Evolutionary conservation across 768 basidiomycete species (phyloP), one percentile per base, ranked within the genome.

Genomic region (Lanmaoa pseudosensibilis): DNA sequence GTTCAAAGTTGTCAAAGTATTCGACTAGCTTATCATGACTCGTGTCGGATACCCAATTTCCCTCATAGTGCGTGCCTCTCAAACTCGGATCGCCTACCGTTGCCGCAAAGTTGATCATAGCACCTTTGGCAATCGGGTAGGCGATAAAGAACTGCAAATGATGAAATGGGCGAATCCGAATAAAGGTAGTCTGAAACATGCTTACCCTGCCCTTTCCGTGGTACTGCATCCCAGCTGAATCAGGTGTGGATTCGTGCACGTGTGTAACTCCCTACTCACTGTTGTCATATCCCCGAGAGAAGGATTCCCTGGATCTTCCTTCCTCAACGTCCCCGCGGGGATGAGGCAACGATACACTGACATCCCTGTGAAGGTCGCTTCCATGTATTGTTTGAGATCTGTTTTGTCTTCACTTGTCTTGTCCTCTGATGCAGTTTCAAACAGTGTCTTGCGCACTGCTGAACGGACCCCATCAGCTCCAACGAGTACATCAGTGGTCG

Each of bases 401-500:
- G 11, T 10, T 7, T 38, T 13, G 21, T 36, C 27, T 1, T 3
- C 12, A 4, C 6, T 8, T 5, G 27, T 30, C 27, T 54, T 8
- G 2, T 52, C 48, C 18, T 25, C 34, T 4, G 56, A 60, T 3
- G 58, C 65, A 27, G 27, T 18, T 49, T 60, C 59, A 27, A 68
- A 65, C 57, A 72, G 57, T 0, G 49, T 52, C 25, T 57, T 64
- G 25, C 71, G 72, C 30, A 68, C 63, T 1, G 47, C 50, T 2
- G 67, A 71, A 16, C 64, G 69, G 21, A 81, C 69, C 2, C 80
- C 80, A 57, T 80, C 80, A 32, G 77, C 77, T 5, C 78, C 80
- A 43, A 81, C 58, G 7, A 80, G 72, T 16, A 81, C 59, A 50
- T 81, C 75, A 13, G 78, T 70, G 30, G 61, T 68, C 8, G 72